These are phyloP conservation scores for Penicillium oxalicum DNA, from an alignment of 2,329 filamentous ascomycete species.

Conservation along the genomic window DNA sequence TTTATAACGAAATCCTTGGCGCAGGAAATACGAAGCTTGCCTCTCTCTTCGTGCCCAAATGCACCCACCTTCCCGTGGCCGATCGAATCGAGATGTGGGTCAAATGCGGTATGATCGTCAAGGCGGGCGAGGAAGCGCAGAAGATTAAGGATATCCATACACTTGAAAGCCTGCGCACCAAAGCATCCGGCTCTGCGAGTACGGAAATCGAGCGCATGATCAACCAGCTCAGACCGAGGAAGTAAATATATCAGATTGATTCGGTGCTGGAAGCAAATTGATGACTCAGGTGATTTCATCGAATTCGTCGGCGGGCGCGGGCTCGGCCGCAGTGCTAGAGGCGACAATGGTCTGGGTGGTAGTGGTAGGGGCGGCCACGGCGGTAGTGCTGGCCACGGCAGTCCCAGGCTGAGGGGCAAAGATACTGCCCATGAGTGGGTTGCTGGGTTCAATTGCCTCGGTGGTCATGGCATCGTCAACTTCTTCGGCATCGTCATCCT, in stretches of 20 bases:
- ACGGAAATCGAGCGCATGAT: constrained; percentile 80
- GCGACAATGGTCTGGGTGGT: too few relatives aligned
- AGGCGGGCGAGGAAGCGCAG: constrained; percentile 86
- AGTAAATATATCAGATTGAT: constrained; percentile 26
- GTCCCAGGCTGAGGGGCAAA: constrained; percentile 8
- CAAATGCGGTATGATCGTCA: constrained; percentile 83
- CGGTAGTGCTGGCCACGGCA: constrained; percentile 10
- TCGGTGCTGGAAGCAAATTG: constrained; percentile 1
- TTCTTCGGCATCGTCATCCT: constrained; percentile 33
- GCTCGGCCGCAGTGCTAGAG: constrained; percentile 16
- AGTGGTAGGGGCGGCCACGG: too few relatives aligned
- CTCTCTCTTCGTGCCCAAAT: constrained; percentile 79
- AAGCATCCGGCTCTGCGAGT: constrained; percentile 62
- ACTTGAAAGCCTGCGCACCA: constrained; percentile 67
- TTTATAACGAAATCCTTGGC: constrained; percentile 80
- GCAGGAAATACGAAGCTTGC: constrained; percentile 88
- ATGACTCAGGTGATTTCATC: constrained; percentile 41
- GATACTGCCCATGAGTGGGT: constrained; percentile 10
- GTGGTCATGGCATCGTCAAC: constrained; percentile 31
- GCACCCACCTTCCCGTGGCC: constrained; percentile 60
- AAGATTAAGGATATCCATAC: constrained; percentile 70
- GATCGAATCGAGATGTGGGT: constrained; percentile 88
- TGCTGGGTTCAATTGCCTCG: constrained; percentile 20
- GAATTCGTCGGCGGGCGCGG: constrained; percentile 31
- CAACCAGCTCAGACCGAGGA: constrained; percentile 46